These are phyloP conservation scores for Boletus sp. DNA, from an alignment of 768 basidiomycete species.

Conservation along the genomic window DNA sequence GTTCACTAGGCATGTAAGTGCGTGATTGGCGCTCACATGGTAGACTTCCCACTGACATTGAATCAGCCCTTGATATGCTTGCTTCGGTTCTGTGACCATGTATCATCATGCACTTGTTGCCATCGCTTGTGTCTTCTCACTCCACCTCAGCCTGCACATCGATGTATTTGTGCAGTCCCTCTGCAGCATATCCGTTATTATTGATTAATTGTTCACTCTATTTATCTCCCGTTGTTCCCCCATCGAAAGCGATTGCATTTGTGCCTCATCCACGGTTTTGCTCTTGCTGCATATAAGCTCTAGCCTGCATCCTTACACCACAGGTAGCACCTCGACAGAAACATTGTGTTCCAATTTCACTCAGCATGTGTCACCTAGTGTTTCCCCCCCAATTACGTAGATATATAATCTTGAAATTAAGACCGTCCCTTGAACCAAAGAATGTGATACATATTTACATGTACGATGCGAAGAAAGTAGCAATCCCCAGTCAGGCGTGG, in stretches of 20 bases:
- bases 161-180: slow-evolving; percentile 7
- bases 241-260: slow-evolving; percentile 6
- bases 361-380: slow-evolving; percentile 17
- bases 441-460: background rate
- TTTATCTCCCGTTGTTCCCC: slow-evolving; percentile 17
- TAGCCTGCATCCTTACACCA: slow-evolving; percentile 15
- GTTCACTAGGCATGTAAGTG: slow-evolving; percentile 44
- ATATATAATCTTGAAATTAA: slow-evolving; percentile 18
- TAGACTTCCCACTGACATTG: slow-evolving; percentile 7
- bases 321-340: slow-evolving; percentile 19
- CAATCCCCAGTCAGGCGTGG: background rate
- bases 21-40: slow-evolving; percentile 1
- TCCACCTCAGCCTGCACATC: slow-evolving; percentile 7
- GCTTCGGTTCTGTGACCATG: slow-evolving; percentile 17
- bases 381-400: slow-evolving; percentile 9
- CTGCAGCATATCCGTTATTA: slow-evolving; percentile 35
- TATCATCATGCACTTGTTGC: slow-evolving; percentile 15
- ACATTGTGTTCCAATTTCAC: slow-evolving; percentile 12
- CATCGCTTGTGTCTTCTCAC: slow-evolving; percentile 8
- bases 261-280: slow-evolving; percentile 8
- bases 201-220: slow-evolving; percentile 32
- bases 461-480: background rate
- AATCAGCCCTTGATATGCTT: slow-evolving; percentile 14
- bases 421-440: background rate
- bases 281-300: slow-evolving; percentile 16